A percentile compares a stretch with the other conserved stretches of the same genome.
These are phyloP conservation scores for Oryza australiensis DNA, from an alignment of 176 grass and related monocot genomes.

Conservation along the genomic window DNA sequence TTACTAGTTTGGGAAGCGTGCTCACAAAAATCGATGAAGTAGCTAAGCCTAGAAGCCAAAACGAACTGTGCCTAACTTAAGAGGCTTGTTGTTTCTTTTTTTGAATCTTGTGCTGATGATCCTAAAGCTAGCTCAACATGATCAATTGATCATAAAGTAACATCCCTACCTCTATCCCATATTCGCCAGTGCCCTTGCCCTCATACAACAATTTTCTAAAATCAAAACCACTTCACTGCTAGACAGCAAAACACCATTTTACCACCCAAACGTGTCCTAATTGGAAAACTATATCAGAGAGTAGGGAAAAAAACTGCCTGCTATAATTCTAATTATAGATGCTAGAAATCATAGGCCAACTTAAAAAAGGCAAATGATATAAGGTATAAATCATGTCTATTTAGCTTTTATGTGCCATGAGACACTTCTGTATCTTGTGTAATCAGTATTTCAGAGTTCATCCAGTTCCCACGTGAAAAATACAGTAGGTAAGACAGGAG, in stretches of 20 bases:
- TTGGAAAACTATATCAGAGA: background rate
- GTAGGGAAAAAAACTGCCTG: background rate
- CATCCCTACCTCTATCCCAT: background rate
- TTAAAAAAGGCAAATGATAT: background rate
- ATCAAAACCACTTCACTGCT: background rate
- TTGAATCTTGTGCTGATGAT: background rate
- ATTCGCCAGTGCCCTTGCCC: background rate
- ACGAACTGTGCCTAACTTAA: background rate
- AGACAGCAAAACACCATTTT: constrained; percentile 17
- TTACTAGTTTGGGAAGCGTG: too few relatives aligned
- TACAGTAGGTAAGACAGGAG: background rate
- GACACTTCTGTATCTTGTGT: background rate
- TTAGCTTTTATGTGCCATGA: background rate
- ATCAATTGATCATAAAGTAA: background rate
- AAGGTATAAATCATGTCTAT: background rate
- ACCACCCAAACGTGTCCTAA: background rate
- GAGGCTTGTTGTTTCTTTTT: constrained; percentile 1
- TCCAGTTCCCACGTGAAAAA: background rate
- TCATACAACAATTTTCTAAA: constrained; percentile 13
- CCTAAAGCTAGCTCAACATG: background rate
- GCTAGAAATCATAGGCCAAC: background rate
- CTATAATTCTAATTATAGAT: background rate
- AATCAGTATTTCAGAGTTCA: constrained; percentile 8
- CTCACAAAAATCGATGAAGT: too few relatives aligned
- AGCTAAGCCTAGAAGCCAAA: too few relatives aligned